Base-by-base conservation (phyloP, 768 basidiomycete species). In the Boletus pseudopeckii region DNA sequence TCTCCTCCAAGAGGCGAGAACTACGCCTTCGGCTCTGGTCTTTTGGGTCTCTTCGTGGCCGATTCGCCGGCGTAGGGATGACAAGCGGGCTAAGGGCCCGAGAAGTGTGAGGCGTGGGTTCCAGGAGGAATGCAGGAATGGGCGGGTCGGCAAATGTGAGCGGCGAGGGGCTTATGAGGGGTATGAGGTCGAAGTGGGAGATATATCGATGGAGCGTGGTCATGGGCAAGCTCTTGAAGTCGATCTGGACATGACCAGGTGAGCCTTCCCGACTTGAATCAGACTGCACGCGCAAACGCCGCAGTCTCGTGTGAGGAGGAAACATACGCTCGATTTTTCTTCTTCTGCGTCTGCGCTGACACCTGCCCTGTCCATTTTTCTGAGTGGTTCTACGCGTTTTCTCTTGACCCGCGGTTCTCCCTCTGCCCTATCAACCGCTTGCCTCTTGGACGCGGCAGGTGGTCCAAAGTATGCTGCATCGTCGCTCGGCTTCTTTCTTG, bases 351-450 rank as follows among this genome's bases (percentile, higher is more conserved):
- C 71, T 8, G 66, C 62, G 52, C 69, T 73, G 36, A 70, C 64
- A 50, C 71, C 74, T 22, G 64, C 48, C 33, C 83, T 83, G 15
- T 67, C 64, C 33, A 73, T 75, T 30, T 64, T 62, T 52, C 63
- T 60, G 28, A 68, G 58, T 28, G 74, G 67, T 34, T 88, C 88
- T 36, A 80, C 75, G 59, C 86, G 80, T 71, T 89, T 91, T 61
- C 89, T 74, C 71, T 92, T 90, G 49, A 77, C 75, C 45, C 88
- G 76, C 15, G 85, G 82, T 59, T 90, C 89, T n/a, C 85, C 86
- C 8, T 90, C 87, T 24, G 73, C 77, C 62, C 82, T 81, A 48
- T 90, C 89, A 17, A 64, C 73, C 0, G 87, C 88, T 42, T 81
- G 80, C 58, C 89, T 72, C 65, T 91, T 90, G 17, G 77, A 67